Percentiles rank a stretch among this genome's conserved stretches.
Evolutionary conservation across 2,329 filamentous ascomycete genomes (phyloP).

Genomic region (Cladosporium sp.): DNA sequence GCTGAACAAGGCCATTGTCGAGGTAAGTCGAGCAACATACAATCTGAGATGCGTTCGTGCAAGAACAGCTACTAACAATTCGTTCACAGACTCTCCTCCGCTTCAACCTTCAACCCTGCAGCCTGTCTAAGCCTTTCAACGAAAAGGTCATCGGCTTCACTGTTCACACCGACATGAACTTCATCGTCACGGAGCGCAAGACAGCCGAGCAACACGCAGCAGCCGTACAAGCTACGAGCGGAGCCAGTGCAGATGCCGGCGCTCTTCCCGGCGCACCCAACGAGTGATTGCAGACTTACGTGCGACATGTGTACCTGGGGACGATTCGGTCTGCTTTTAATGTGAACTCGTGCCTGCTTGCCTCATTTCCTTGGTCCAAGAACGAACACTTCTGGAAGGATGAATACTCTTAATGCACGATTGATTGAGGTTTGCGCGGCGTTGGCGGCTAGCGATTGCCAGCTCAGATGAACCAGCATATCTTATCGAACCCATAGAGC

Average conservation of each 20-base stretch:
- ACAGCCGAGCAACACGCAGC: conserved; percentile 5
- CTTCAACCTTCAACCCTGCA: conserved; percentile 36
- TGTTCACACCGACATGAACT: conserved; percentile 36
- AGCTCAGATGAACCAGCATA: no score
- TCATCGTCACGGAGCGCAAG: conserved; percentile 31
- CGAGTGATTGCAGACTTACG: background rate
- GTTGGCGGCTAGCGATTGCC: conserved; percentile 3
- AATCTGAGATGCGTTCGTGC: background rate
- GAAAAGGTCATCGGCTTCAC: conserved; percentile 36
- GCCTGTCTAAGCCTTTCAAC: conserved; percentile 34
- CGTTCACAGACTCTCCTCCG: conserved; percentile 31
- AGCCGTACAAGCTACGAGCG: background rate
- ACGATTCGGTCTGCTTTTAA: background rate
- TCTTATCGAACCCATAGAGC: background rate
- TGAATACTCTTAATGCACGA: background rate
- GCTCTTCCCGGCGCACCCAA: conserved; percentile 23
- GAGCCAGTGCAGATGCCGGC: conserved; percentile 15
- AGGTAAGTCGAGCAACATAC: conserved; percentile 24
- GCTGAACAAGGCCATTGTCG: conserved; percentile 36
- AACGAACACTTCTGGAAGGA: background rate
- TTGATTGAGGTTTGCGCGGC: conserved; percentile 1
- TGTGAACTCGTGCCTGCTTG: background rate
- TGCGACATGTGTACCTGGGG: background rate
- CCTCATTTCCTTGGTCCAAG: background rate
- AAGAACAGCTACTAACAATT: background rate